A percentile compares a stretch with the other conserved stretches of the same genome.
phyloP scores from a whole-genome alignment of 192 early-diverging fungal species.

The Gonapodya prolifera region DNA sequence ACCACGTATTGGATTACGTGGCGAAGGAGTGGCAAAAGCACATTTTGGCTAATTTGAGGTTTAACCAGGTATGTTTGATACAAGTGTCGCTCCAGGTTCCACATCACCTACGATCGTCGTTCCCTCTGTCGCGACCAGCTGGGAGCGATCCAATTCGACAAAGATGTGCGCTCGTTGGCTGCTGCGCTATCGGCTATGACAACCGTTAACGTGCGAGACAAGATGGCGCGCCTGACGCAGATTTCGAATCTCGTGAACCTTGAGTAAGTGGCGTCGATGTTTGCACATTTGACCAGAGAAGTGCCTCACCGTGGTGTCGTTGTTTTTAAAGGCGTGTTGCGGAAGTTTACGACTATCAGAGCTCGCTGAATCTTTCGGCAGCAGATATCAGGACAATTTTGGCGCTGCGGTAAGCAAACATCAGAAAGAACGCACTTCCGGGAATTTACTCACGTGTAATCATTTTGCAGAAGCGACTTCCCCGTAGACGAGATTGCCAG shows the following conservation, averaged over 20 bases:
- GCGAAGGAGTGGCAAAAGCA: conserved; percentile 77
- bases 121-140: conserved; percentile 23
- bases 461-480: neutral
- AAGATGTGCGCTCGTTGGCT: conserved; percentile 67
- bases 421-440: too few relatives aligned
- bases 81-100: neutral
- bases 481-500: neutral
- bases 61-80: conserved; percentile 53
- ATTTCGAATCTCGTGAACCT: conserved; percentile 71
- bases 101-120: conserved; percentile 4
- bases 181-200: conserved; percentile 51
- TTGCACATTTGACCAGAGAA: neutral
- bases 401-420: neutral
- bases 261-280: conserved; percentile 32
- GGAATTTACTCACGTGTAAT: too few relatives aligned
- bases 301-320: neutral
- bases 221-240: conserved; percentile 69
- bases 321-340: neutral
- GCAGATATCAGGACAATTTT: neutral
- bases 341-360: neutral
- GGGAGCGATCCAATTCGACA: conserved; percentile 85
- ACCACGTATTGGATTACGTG: conserved; percentile 51
- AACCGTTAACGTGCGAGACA: conserved; percentile 50
- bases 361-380: neutral
- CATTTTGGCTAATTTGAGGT: conserved; percentile 61